Base-by-base conservation (phyloP, 129 eudicot species). In the Flaveria trinervia region DNA sequence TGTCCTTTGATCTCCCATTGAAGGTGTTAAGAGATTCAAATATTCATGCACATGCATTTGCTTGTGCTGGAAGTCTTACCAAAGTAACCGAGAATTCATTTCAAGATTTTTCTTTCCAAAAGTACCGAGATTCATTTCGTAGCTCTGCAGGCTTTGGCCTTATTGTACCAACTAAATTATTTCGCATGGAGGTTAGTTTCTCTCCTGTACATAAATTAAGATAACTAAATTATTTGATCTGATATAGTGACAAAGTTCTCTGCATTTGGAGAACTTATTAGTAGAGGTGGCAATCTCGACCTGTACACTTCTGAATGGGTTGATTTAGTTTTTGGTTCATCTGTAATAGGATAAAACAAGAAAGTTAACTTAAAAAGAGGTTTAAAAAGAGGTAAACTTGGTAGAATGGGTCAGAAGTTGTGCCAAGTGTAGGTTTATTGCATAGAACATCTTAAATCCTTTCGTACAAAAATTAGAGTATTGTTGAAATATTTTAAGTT, bases 131-230 rank as follows among this genome's bases (percentile, higher is more conserved):
- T 61, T 90, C 98, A 11, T 77, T 90, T 45, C 76, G 98, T 77
- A 87, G 83, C 79, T 83, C 97, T 8, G 92, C 84, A 1, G 97
- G 98, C 54, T 66, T 85, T 75, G 98, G 98, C 44, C 25, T 94
- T 81, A 74, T 94, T 28, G 79, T 94, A 51, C 98, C 98, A 4
- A 89, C 93, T 30, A 87, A 84, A 74, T 65, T 91, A 49, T 91
- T 91, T 48, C 97, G 98, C 81, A 87, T 94, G 96, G 97, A 94
- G 97, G 98, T 94, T 16, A 87, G 92, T 79, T 45, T 62, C 45
- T 68, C 30, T 25, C 16, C 10, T 36, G 1, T 36, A 36, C 5
- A 13, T 33, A 18, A 57, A 12, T 9, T 12, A 23, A 11, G 73
- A 45, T 44, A 25, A 0, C 11, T 9, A 22, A 41, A 66, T 41